Percentiles rank a stretch among this genome's conserved stretches.
Conservation (phyloP, 1,284 basidiomycete genomes). For the Sporisorium iseilematis-ciliati region DNA sequence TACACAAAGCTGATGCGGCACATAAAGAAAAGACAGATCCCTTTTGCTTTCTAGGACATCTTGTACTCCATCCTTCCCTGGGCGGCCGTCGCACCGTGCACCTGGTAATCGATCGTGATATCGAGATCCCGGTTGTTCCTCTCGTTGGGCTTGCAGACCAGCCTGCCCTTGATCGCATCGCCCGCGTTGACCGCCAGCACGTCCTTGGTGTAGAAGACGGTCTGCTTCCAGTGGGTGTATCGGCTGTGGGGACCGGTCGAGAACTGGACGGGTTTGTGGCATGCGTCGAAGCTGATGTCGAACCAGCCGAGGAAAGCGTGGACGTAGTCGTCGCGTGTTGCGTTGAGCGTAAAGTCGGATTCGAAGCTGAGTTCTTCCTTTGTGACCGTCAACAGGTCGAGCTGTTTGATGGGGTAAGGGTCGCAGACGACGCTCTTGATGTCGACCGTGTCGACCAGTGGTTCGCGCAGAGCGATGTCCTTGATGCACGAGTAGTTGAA, state of each 20-base stretch:
- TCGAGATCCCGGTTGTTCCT: slow-evolving; percentile 68
- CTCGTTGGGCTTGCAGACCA: slow-evolving; percentile 64
- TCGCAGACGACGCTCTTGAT: slow-evolving; percentile 68
- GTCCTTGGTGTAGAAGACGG: slow-evolving; percentile 69
- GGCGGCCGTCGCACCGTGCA: slow-evolving; percentile 47
- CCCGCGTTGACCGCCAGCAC: slow-evolving; percentile 63
- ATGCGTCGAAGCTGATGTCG: slow-evolving; percentile 94
- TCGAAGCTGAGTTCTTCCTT: slow-evolving; percentile 95
- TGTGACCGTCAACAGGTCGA: slow-evolving; percentile 89
- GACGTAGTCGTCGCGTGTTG: slow-evolving; percentile 89
- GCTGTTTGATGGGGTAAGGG: slow-evolving; percentile 70
- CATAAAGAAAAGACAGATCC: background rate
- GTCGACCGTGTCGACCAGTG: slow-evolving; percentile 92
- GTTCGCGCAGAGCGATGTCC: slow-evolving; percentile 95
- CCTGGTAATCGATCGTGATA: slow-evolving; percentile 63
- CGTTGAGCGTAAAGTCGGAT: slow-evolving; percentile 82
- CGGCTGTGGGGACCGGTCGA: slow-evolving; percentile 67
- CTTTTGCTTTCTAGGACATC: slow-evolving; percentile 53
- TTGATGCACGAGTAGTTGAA: slow-evolving; percentile 99
- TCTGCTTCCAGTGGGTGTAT: slow-evolving; percentile 71
- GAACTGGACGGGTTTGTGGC: slow-evolving; percentile 89
- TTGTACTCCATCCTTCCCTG: slow-evolving; percentile 66
- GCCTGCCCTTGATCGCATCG: slow-evolving; percentile 60
- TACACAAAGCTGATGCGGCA: background rate
- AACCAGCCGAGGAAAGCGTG: slow-evolving; percentile 99